Conservation (phyloP, 164 flowering plant species). For the Saururus chinensis region DNA sequence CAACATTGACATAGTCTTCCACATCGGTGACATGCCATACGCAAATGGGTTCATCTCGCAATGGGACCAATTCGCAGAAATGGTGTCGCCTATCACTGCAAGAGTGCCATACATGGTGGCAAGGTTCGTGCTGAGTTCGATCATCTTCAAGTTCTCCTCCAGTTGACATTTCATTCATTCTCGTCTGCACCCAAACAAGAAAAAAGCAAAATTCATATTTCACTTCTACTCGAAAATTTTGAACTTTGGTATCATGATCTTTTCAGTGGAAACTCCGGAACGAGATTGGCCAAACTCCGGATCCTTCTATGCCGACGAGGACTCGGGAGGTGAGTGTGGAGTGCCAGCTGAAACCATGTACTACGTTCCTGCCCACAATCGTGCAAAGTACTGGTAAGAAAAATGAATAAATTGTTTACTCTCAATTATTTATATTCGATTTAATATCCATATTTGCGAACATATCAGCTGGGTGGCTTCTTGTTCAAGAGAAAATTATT, state of each 20-base stretch:
- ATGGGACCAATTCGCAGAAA: slow-evolving; percentile 92
- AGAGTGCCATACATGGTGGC: slow-evolving; percentile 77
- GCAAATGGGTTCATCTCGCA: slow-evolving; percentile 84
- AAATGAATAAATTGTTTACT: no score
- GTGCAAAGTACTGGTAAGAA: slow-evolving; percentile 80
- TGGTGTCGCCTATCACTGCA: slow-evolving; percentile 77
- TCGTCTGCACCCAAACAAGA: no score
- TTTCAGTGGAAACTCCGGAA: slow-evolving; percentile 82
- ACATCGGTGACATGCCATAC: slow-evolving; percentile 72
- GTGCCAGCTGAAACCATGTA: slow-evolving; percentile 78
- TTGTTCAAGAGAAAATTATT: no score
- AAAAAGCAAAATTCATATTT: no score
- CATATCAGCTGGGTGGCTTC: no score
- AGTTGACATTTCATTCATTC: no score
- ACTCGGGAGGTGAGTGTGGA: slow-evolving; percentile 93
- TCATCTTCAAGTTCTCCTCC: not conserved
- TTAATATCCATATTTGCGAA: not conserved
- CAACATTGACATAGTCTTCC: slow-evolving; percentile 73
- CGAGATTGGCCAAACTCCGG: slow-evolving; percentile 88
- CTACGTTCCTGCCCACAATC: slow-evolving; percentile 76
- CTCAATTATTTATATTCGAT: not conserved
- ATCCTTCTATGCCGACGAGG: slow-evolving; percentile 47
- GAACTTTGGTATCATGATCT: no score
- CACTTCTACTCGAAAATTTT: no score
- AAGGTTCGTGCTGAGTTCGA: slow-evolving; percentile 29